phyloP scores from a whole-genome alignment of 257 asterid species.

The Handroanthus guayacan region DNA sequence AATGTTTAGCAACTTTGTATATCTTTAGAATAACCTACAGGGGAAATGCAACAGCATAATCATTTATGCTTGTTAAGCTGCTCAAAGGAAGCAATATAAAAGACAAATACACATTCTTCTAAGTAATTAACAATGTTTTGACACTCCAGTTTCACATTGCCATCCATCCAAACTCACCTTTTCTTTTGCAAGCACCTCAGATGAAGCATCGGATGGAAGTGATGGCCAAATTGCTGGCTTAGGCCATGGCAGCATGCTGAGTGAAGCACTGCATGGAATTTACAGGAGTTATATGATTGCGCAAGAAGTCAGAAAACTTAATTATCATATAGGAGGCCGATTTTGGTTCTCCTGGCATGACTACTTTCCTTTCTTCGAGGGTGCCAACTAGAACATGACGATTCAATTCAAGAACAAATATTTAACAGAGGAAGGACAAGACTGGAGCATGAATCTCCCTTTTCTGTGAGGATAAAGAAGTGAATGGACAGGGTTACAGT shows the following conservation, averaged over 20 bases:
- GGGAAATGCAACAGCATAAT: constrained; percentile 10
- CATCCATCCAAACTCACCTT: constrained; percentile 62
- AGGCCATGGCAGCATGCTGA: constrained; percentile 99
- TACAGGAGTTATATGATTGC: constrained; percentile 27
- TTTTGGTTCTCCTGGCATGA: constrained; percentile 32
- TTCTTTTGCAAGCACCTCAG: constrained; percentile 92
- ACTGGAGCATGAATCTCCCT: constrained; percentile 4
- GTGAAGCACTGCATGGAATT: constrained; percentile 77
- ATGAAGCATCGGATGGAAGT: constrained; percentile 85
- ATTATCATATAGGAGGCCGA: constrained; percentile 11
- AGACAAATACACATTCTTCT: neutral
- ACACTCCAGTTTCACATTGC: constrained; percentile 23
- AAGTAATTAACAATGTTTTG: constrained; percentile 12
- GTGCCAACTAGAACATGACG: constrained; percentile 25
- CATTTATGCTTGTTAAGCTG: constrained; percentile 21
- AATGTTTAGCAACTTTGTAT: constrained; percentile 14
- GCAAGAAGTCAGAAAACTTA: constrained; percentile 36
- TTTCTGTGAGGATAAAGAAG: constrained; percentile 22
- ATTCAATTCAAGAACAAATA: neutral
- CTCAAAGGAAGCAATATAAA: constrained; percentile 11
- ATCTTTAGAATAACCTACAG: constrained; percentile 26
- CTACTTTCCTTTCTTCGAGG: constrained; percentile 20
- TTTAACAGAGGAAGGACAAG: constrained; percentile 20
- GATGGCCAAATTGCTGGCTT: constrained; percentile 98
- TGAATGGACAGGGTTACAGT: constrained; percentile 19